These are phyloP conservation scores for Curvularia sp. DNA, from an alignment of 2,329 filamentous ascomycete species.

Conservation along the genomic window DNA sequence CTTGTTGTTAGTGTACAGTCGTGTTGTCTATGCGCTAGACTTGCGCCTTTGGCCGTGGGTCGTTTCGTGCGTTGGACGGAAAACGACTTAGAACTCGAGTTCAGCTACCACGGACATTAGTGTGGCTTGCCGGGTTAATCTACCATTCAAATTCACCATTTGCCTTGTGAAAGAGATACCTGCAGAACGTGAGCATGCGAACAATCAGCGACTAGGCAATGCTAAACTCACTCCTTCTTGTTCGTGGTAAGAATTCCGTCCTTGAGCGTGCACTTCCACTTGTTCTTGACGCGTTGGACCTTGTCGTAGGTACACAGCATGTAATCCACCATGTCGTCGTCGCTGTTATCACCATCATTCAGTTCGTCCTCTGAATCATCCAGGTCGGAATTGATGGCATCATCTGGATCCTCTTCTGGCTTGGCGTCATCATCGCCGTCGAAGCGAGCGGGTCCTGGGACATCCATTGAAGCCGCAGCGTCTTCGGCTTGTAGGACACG, in stretches of 20 bases:
- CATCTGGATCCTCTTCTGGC: conserved; percentile 70
- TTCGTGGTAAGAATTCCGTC: conserved; percentile 94
- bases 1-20: conserved; percentile 6
- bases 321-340: conserved; percentile 82
- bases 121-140: conserved; percentile 30
- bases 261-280: conserved; percentile 94
- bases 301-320: conserved; percentile 99
- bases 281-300: conserved; percentile 98
- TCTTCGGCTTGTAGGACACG: conserved; percentile 64
- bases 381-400: conserved; percentile 97
- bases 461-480: conserved; percentile 36
- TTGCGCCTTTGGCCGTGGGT: conserved; percentile 15
- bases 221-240: conserved; percentile 76
- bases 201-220: background rate
- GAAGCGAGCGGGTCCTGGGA: conserved; percentile 52
- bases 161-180: conserved; percentile 96
- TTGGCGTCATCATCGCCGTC: conserved; percentile 68
- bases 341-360: conserved; percentile 83
- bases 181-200: conserved; percentile 41
- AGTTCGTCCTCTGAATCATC: conserved; percentile 90
- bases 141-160: conserved; percentile 98
- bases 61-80: conserved; percentile 17
- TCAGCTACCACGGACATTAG: conserved; percentile 33
- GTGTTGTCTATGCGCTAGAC: conserved; percentile 7
- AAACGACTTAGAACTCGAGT: conserved; percentile 30